Evolutionary conservation across 805 yeast species (phyloP), one percentile per base, ranked within the genome.

Genomic region (Ogataea philodendri): DNA sequence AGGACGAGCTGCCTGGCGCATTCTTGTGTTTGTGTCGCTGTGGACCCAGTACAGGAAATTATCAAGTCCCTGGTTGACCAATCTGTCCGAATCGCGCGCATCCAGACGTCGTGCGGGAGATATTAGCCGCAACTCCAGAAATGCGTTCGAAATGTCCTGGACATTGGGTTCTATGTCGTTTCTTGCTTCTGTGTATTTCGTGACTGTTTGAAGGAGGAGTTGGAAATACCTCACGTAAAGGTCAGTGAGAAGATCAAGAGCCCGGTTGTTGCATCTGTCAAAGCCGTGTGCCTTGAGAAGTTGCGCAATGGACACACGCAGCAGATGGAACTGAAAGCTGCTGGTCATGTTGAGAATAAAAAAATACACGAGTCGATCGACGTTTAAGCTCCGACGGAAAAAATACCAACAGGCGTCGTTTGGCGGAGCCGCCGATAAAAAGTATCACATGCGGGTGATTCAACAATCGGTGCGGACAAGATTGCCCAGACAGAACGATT

Each of bases 201-300:
- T 51, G 0, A 86, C 65, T 32, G 76, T 76, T 9, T 60, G 46
- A 2, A 78, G 59, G 14, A 90, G 52, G 11, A 78, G 60, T 31
- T 65, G 64, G 27, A 90, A 59, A 54, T 79, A 81, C 39, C 82
- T 71, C 11, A 84, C 63, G 54, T 82, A 78, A 2, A 90, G 52
- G 51, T 88, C 96, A 0, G 95, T 80, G n/a, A 88, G 48, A 2
- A 79, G 70, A 52, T 87, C 89, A 7, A 90, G 66, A 1, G 83
- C 74, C 6, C 76, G 67, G 6, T 90, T 84, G 33, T 78, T 69
- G 45, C 89, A 78, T 49, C 78, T 72, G 43, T 86, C 96, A 51
- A 88, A 86, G 0, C 98, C 98, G 19, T 79, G 74, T 0, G 93
- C 78, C 43, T 86, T 78, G 34, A 90, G 69, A 4, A 81, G 64